Base-by-base conservation (phyloP, 805 yeast species). In the Dipodascus albidus region DNA sequence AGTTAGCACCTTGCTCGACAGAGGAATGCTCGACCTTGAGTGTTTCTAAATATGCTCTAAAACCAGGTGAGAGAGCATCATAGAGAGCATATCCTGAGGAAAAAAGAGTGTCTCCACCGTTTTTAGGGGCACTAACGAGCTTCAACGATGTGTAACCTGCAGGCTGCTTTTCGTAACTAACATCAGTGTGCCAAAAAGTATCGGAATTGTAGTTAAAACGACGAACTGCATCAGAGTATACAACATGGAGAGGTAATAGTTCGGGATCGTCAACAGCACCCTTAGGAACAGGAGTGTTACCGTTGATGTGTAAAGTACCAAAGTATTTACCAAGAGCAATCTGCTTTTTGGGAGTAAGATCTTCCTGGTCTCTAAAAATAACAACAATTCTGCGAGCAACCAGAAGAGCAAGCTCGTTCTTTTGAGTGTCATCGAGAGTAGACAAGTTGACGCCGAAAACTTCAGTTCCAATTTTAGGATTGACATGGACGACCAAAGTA, bases 121-220 rank as follows among this genome's bases (percentile, higher is more conserved):
- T 65, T 21, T 75, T 79, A 21, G 80, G 80, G 31, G 74, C 74
- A 52, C 82, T 84, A 48, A 83, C 69, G 52, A 81, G 78, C 17
- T 78, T 72, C 62, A 85, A 80, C 55, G 81, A 76, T 0, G 91
- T 85, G 53, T 76, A 70, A 8, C 84, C 83, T 3, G 89, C 84
- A 6, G 89, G 83, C 64, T 82, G 86, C 51, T 74, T 73, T 65
- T 84, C 90, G 65, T 82, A 84, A 17, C 86, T 77, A 31, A 82
- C 83, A 65, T 85, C 91, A 6, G 85, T 75, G 66, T 85, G 91
- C 85, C 86, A 85, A 48, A 55, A 22, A 9, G 8, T 15, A 19
- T 23, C 22, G 3, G 31, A 9, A 47, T 9, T 9, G 31, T 11
- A 23, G 23, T 22, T 4, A 21, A 17, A 19, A 9, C n/a, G 19